These are phyloP conservation scores for Austroboletus rostrupii DNA, from an alignment of 1,284 basidiomycete species.

Conservation along the genomic window DNA sequence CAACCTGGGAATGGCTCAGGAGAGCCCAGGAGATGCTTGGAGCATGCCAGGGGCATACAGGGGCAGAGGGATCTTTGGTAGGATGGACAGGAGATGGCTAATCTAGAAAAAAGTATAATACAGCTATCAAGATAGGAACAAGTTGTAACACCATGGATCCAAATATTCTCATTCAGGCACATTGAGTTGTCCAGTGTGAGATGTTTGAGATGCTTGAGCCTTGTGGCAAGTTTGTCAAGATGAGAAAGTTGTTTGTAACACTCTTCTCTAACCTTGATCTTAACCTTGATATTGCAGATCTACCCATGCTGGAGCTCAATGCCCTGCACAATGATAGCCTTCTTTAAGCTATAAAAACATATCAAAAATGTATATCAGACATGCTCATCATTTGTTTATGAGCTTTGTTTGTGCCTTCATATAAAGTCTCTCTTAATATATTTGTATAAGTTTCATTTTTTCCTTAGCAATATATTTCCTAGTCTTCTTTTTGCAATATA, in stretches of 20 bases:
- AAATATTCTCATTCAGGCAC: slow-evolving; percentile 87
- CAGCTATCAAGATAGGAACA: no score
- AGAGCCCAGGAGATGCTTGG: no score
- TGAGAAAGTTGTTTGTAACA: slow-evolving; percentile 93
- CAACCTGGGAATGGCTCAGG: no score
- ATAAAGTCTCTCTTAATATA: slow-evolving; percentile 85
- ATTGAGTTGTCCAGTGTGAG: slow-evolving; percentile 88
- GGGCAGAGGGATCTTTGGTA: no score
- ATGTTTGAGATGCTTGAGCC: slow-evolving; percentile 87
- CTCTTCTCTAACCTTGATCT: slow-evolving; percentile 93
- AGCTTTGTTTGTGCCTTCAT: slow-evolving; percentile 83
- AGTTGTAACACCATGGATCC: slow-evolving; percentile 60
- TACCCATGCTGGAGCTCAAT: slow-evolving; percentile 96
- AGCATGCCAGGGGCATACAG: no score
- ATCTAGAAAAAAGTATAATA: no score
- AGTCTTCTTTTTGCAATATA: slow-evolving; percentile 82
- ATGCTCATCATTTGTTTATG: slow-evolving; percentile 84
- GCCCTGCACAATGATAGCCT: slow-evolving; percentile 94
- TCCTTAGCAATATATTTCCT: slow-evolving; percentile 83
- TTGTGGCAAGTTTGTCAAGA: slow-evolving; percentile 88
- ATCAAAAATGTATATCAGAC: not conserved
- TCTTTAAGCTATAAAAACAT: slow-evolving; percentile 63
- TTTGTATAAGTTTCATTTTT: slow-evolving; percentile 67
- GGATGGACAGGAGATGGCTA: no score
- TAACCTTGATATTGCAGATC: slow-evolving; percentile 97